Evolutionary conservation across 2,329 filamentous ascomycete genomes (phyloP), one percentile per base, ranked within the genome.

Genomic region (Pseudogymnoascus sp.): DNA sequence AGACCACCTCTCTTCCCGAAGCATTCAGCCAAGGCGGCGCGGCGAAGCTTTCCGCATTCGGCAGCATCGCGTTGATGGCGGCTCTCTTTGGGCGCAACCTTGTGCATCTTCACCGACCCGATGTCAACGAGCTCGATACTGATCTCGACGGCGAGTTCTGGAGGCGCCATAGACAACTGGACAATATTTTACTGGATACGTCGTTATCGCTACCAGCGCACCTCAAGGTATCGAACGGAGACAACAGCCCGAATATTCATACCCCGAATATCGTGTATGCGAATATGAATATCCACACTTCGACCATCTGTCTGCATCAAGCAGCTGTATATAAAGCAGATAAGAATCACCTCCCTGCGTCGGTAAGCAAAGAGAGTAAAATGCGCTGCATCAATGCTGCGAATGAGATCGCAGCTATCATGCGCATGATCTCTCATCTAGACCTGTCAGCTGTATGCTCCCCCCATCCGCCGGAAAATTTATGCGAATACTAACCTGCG

Each of bases 321-420:
- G 94, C 93, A 2, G 94, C 94, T 25, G 97, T 99, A 18, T 97
- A 93, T 80, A 97, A 97, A 72, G 91, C 92, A 0, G 93, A 97
- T 69, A 94, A 91, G 75, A 88, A 96, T 73, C 83, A 85, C 60
- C 77, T 97, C 63, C 86, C 90, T 0, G 77, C 82, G 1, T 86
- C 88, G 15, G 87, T 97, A 53, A 87, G 89, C 65, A 85, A 89
- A 1, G 93, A 97, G 71, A 96, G 92, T 73, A 97, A 96, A 73
- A 84, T 94, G 12, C 84, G 94, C 64, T 97, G 94, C 69, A 91
- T 97, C 62, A 91, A 91, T 20, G 91, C 93, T 11, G 94, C 94
- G 28, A 91, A 92, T 62, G 92, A 97, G 71, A 95, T 97, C 70
- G 89, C 92, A 7, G 92, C 86, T 67, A 93, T 96, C 65, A 97